Evolutionary conservation across 108 stramenopile genomes (phyloP), one percentile per base, ranked within the genome.

Genomic region (Craspedostauros australis): DNA sequence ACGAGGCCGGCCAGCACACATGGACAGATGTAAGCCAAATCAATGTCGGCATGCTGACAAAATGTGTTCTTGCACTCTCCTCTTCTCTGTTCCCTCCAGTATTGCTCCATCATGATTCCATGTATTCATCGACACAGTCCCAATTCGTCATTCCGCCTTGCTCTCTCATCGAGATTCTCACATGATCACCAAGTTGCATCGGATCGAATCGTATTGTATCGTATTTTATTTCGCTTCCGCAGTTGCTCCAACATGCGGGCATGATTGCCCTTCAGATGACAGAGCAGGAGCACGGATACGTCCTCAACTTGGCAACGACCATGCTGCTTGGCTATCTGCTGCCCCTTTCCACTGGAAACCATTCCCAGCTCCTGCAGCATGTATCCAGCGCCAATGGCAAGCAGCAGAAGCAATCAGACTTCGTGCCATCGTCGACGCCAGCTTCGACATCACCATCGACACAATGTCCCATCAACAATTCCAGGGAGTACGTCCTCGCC

Each of bases 341-440:
- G 21, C 77, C 77, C 11, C 52, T 46, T 24, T 74, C 72, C 8
- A 78, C 77, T 11, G 77, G 77, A 12, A 74, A 74, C 25, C 66
- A 72, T 23, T 65, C 54, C 29, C 67, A 61, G 16, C 24, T 67
- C 16, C 39, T 72, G 1, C 61, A 70, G 40, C 46, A 70, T 33
- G 29, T 51, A 20, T 58, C 57, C 12, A 31, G 23, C 5, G 2
- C 49, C n/a, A 15, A 15, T 29, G 25, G 28, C 33, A 50, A 19
- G 3, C n/a, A 31, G 3, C 45, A 46, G 25, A 21, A 20, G 22
- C 45, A 46, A 23, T 18, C 42, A 16, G 12, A 36, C 12, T 12
- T 36, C 9, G 34, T 36, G 34, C 11, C 12, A 12, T 36, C 42
- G 14, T 11, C 39, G 25, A 2, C 30, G 29, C 15, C 20, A 47